A percentile compares a stretch with the other conserved stretches of the same genome.
Conservation (phyloP, 768 basidiomycete species). For the Lactarius hatsudake region DNA sequence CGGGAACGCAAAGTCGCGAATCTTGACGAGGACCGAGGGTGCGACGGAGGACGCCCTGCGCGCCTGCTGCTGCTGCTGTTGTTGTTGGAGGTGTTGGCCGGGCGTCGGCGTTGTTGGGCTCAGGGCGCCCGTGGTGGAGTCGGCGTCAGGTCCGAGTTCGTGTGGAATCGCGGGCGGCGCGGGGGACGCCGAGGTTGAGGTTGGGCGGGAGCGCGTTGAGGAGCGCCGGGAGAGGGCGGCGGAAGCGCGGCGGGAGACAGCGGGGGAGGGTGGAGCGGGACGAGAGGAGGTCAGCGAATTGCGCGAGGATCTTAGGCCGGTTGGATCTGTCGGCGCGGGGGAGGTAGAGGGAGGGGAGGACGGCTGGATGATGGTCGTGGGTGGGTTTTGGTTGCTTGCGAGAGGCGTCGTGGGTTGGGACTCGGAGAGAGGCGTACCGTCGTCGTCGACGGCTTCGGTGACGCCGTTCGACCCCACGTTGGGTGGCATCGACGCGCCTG, state of each 20-base stretch:
- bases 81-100: not conserved
- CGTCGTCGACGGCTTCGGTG: not conserved
- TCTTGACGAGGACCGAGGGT: slow-evolving; percentile 36
- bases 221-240: slow-evolving; percentile 38
- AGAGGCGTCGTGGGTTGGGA: slow-evolving; percentile 16
- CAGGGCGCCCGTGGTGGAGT: not conserved
- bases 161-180: slow-evolving; percentile 8
- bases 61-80: not conserved
- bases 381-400: slow-evolving; percentile 13
- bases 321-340: slow-evolving; percentile 15
- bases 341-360: not conserved
- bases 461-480: not conserved
- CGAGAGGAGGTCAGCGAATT: slow-evolving; percentile 47
- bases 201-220: slow-evolving; percentile 39
- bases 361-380: not conserved
- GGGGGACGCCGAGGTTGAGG: slow-evolving; percentile 37
- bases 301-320: slow-evolving; percentile 34
- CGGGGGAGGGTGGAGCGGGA: slow-evolving; percentile 62
- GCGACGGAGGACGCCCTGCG: not conserved
- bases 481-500: not conserved
- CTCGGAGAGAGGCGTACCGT: not conserved
- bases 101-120: slow-evolving; percentile 22
- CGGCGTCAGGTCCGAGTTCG: slow-evolving; percentile 21
- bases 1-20: slow-evolving; percentile 51
- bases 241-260: slow-evolving; percentile 45